Base-by-base conservation (phyloP, 1,284 basidiomycete genomes). In the Austroboletus rostrupii region DNA sequence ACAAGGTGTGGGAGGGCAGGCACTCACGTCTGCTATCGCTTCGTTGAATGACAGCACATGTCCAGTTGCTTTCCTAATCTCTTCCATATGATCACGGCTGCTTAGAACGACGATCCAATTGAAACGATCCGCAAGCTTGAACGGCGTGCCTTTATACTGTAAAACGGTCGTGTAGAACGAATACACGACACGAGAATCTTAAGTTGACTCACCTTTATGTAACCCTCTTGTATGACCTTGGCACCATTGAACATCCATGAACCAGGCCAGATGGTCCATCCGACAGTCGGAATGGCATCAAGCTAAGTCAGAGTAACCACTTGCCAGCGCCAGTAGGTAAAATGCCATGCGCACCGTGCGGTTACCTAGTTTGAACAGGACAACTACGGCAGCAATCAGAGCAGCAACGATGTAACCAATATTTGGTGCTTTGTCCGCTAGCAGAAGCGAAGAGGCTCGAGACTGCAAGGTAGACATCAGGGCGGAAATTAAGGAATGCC, bases 1-100 rank as follows among this genome's bases (percentile, higher is more conserved):
- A 9, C 36, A 26, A 2, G 2, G 3, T 28, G 14, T 16, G 8
- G 26, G 5, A 21, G 14, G 21, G 6, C 12, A 21, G 6, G n/a
- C n/a, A n/a, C 61, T 38, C 47, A 75, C 74, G 16, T 72, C 70
- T 3, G 57, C 51, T 5, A 57, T 31, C 0, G 66, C 72, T 14
- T 67, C 67, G 0, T 49, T 17, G 32, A 71, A 66, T 0, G 72
- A 75, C 7, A 41, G n/a, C 8, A 7, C 23, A 9, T 41, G 11
- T 8, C 29, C 26, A 11, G 16, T 9, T 1, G 26, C 40, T 13
- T 29, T 28, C 7, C 16, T 8, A 3, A 29, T 1, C n/a, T 41
- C 40, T 26, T 41, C 40, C 26, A 41, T 3, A 17, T 41, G 26
- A 10, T 17, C n/a, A 13, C 26, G 40, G 26, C 11, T 16, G 28